Base-by-base conservation (phyloP, 1,284 basidiomycete species). In the Vanrija humicola region DNA sequence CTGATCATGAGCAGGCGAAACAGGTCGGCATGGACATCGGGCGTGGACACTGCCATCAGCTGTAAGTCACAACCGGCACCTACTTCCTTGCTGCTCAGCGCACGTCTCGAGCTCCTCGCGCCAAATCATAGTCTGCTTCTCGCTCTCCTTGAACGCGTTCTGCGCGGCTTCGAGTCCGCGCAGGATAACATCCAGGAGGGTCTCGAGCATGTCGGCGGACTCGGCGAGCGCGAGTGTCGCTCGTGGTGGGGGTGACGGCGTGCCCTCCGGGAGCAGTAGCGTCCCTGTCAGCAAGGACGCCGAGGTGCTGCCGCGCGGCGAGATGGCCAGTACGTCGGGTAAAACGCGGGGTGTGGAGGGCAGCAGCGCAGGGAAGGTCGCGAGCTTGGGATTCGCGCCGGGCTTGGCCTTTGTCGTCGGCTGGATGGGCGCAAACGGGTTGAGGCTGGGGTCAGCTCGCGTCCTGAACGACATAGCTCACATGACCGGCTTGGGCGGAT, bases 81-180 rank as follows among this genome's bases (percentile, higher is more conserved):
- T 53, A 73, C 70, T 63, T 14, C 66, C 72, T 44, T 73, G 71
- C 40, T 73, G 65, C 43, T 67, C 59, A 2, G 63, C 73, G 46
- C 73, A 73, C 5, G 62, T 61, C 49, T 75, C 73, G 29, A 73
- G 56, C 50, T 73, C 72, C 52, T 75, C 73, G 26, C 72, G 52
- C 64, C 71, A 72, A 0, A 72, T 64, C 63, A 73, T 64, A 1
- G 67, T 75, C 61, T 73, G 70, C 59, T 70, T 73, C 19, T 68
- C 66, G 9, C 63, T 65, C 19, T 74, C 72, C 39, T 64, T 62
- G 45, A 66, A 64, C 3, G 68, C 63, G 0, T 48, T 43, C 25
- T 67, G 63, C 5, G 61, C 58, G n/a, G 62, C 62, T 23, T 71
- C 65, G 7, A 75, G 8, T 0, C 69, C 70, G n/a, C 68, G 59